Conservation (phyloP, 352 stramenopile genomes). For the Pythium monospermum region DNA sequence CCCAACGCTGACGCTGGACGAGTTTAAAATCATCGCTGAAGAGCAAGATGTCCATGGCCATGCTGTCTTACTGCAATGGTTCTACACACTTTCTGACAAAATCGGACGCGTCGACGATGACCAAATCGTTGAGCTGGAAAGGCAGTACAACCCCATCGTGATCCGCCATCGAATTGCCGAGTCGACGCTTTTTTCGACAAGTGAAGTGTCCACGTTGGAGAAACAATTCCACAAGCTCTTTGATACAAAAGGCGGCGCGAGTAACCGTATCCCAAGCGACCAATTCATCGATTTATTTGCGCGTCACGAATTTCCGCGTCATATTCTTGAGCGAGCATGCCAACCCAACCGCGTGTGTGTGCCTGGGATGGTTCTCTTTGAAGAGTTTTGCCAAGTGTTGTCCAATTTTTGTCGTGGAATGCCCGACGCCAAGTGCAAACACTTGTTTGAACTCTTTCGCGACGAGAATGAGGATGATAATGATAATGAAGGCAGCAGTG, state of each 20-base stretch:
- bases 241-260: conserved; percentile 63
- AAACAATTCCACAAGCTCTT: conserved; percentile 77
- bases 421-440: conserved; percentile 27
- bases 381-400: conserved; percentile 79
- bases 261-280: conserved; percentile 49
- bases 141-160: conserved; percentile 72
- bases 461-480: too few species aligned
- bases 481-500: conserved; percentile 2
- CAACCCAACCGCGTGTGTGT: conserved; percentile 25
- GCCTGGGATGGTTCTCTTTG: conserved; percentile 59
- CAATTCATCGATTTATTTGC: conserved; percentile 58
- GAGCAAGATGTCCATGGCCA: conserved; percentile 48
- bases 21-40: conserved; percentile 58
- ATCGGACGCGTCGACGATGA: conserved; percentile 68
- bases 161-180: conserved; percentile 77
- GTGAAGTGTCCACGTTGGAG: conserved; percentile 69
- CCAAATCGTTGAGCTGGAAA: conserved; percentile 66
- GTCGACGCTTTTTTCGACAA: conserved; percentile 61
- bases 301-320: conserved; percentile 35
- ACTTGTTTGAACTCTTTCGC: conserved; percentile 63
- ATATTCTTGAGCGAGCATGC: conserved; percentile 45
- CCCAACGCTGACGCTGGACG: conserved; percentile 39
- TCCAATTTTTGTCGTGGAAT: conserved; percentile 69
- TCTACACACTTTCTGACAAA: conserved; percentile 52
- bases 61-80: conserved; percentile 57